Conservation (phyloP, 2,329 filamentous ascomycete genomes). For the Clonostachys byssicola region DNA sequence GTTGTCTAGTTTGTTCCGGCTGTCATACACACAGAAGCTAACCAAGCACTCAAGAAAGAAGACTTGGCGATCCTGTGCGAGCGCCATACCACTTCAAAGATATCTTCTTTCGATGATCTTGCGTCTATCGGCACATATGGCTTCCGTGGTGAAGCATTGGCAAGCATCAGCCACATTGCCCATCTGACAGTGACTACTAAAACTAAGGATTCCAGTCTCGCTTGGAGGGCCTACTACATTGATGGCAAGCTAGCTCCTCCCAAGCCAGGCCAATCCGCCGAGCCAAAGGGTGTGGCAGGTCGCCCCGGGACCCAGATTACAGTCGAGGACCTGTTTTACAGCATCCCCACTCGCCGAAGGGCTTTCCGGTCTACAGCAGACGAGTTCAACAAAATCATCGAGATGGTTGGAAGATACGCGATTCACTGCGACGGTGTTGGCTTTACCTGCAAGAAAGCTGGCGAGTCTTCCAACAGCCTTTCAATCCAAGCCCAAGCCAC, state of each 20-base stretch:
- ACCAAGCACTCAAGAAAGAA: constrained; percentile 60
- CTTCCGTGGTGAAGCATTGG: constrained; percentile 93
- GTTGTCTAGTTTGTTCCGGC: not conserved
- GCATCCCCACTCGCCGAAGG: constrained; percentile 79
- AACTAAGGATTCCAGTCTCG: constrained; percentile 80
- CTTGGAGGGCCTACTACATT: constrained; percentile 86
- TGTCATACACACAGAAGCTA: not conserved
- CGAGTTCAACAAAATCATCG: constrained; percentile 96
- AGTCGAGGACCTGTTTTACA: constrained; percentile 97
- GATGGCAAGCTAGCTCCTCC: constrained; percentile 76
- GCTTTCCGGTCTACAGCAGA: constrained; percentile 91
- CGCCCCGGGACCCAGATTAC: constrained; percentile 90
- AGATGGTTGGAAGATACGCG: constrained; percentile 89
- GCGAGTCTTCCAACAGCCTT: constrained; percentile 78
- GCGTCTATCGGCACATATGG: constrained; percentile 90
- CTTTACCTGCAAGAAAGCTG: constrained; percentile 96
- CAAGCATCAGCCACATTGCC: constrained; percentile 97
- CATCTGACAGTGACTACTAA: constrained; percentile 94
- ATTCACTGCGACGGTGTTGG: constrained; percentile 88
- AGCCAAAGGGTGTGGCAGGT: constrained; percentile 85
- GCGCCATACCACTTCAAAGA: constrained; percentile 93
- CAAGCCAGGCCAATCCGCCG: constrained; percentile 82
- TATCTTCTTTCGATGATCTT: constrained; percentile 90
- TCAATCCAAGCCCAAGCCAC: constrained; percentile 72
- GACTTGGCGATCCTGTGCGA: constrained; percentile 91